These are phyloP conservation scores for Leishmania gerbilli DNA, from an alignment of 208 protist genomes.

Conservation along the genomic window DNA sequence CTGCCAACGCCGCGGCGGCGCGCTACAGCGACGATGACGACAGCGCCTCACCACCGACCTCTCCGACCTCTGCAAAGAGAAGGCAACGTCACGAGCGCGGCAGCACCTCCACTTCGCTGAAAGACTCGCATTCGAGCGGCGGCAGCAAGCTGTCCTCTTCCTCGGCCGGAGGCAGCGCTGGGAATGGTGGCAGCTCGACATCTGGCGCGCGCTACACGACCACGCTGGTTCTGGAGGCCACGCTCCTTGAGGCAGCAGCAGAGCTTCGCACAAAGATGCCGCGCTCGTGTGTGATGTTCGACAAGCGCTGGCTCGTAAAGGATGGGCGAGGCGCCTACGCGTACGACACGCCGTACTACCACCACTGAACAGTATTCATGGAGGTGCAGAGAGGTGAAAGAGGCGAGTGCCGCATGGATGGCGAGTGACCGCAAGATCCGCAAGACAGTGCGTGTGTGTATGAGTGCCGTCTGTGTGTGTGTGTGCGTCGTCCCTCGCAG, in stretches of 20 bases:
- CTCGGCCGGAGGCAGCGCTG: background rate
- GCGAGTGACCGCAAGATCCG: background rate
- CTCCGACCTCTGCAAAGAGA: background rate
- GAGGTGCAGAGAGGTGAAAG: background rate
- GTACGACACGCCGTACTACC: constrained; percentile 22
- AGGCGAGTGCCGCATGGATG: background rate
- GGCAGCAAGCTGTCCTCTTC: background rate
- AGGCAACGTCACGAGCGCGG: background rate
- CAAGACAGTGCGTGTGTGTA: background rate
- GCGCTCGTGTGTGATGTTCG: constrained; percentile 11
- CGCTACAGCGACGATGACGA: background rate
- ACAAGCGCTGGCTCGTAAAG: constrained; percentile 25
- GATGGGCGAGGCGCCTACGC: constrained; percentile 21
- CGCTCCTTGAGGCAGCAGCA: constrained; percentile 17
- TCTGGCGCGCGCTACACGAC: constrained; percentile 17
- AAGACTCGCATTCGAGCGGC: background rate
- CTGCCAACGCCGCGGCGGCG: background rate
- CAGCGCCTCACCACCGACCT: constrained; percentile 4
- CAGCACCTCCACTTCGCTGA: background rate
- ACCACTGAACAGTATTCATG: constrained; percentile 17
- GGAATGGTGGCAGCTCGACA: background rate
- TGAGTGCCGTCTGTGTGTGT: background rate
- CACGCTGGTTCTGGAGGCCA: constrained; percentile 18
- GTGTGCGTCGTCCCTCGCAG: background rate
- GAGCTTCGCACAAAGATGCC: background rate